phyloP scores from a whole-genome alignment of 108 stramenopile species.

The Cyclotella cryptica region DNA sequence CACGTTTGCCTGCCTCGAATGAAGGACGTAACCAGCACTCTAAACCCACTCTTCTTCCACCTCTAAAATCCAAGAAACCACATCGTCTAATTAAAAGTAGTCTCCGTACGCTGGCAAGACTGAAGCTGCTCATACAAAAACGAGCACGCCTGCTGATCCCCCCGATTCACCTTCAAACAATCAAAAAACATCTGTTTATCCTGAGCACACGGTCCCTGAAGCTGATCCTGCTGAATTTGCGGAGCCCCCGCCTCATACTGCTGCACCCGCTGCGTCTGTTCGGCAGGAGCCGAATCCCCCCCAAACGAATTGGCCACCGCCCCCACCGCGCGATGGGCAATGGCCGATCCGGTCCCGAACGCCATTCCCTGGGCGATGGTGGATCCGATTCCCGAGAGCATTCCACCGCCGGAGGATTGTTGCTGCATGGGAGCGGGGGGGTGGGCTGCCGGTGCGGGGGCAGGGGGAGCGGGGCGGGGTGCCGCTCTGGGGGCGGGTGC shows the following conservation, averaged over 20 bases:
- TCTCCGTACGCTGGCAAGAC: constrained; percentile 76
- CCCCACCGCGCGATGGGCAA: constrained; percentile 95
- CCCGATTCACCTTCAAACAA: constrained; percentile 89
- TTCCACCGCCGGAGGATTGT: constrained; percentile 83
- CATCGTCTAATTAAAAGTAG: constrained; percentile 38
- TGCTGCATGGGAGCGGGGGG: constrained; percentile 60
- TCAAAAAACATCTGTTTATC: constrained; percentile 95
- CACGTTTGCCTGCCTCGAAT: no score
- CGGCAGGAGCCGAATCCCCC: constrained; percentile 49
- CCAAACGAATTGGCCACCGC: constrained; percentile 79
- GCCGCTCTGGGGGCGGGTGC: constrained; percentile 44
- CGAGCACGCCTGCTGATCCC: constrained; percentile 90
- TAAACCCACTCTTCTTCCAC: no score
- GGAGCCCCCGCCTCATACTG: constrained; percentile 26
- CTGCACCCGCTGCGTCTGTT: constrained; percentile 44
- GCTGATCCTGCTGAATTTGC: constrained; percentile 39
- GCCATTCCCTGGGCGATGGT: constrained; percentile 98
- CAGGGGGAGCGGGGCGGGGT: constrained; percentile 51
- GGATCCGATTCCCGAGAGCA: constrained; percentile 94
- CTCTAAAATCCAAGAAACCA: background rate
- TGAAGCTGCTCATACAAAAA: constrained; percentile 93
- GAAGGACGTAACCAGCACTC: no score
- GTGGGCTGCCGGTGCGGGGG: constrained; percentile 52
- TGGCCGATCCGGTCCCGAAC: constrained; percentile 96
- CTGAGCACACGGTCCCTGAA: constrained; percentile 74